Evolutionary conservation across 345 rosid genomes (phyloP).

Genomic region (Boechera retrofracta): DNA sequence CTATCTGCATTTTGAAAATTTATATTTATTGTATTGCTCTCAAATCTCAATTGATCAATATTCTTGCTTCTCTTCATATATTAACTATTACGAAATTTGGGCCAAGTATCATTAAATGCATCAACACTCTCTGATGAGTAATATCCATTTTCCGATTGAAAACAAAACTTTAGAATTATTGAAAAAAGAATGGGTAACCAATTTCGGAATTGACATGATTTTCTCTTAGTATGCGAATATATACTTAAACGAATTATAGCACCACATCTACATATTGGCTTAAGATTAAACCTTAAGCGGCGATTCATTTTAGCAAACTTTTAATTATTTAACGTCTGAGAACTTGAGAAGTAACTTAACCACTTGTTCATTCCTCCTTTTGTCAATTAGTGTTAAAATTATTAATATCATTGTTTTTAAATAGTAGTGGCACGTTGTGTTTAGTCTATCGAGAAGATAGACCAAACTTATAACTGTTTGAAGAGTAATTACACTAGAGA

Average conservation of each 20-base stretch:
- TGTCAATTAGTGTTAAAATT: conserved; percentile 8
- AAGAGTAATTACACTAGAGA: conserved; percentile 29
- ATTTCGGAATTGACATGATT: not conserved
- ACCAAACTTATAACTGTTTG: conserved; percentile 40
- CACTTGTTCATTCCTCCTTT: not conserved
- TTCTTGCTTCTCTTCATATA: not conserved
- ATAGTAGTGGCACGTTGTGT: conserved; percentile 1
- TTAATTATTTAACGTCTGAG: not conserved
- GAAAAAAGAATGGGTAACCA: not conserved
- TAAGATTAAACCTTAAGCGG: not conserved
- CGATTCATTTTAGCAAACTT: not conserved
- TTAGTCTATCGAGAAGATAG: conserved; percentile 12
- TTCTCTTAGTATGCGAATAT: not conserved
- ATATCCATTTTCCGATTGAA: not conserved
- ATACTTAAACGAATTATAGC: not conserved
- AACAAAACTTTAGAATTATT: not conserved
- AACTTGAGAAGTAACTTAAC: not conserved
- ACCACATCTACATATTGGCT: not conserved
- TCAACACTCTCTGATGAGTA: conserved; percentile 23
- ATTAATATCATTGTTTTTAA: not conserved
- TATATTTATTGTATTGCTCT: not conserved
- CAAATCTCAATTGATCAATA: no score
- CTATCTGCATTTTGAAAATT: not conserved
- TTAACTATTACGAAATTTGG: not conserved
- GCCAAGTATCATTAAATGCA: conserved; percentile 32